Evolutionary conservation across 768 basidiomycete species (phyloP).

Genomic region (Psilocybe sp.): DNA sequence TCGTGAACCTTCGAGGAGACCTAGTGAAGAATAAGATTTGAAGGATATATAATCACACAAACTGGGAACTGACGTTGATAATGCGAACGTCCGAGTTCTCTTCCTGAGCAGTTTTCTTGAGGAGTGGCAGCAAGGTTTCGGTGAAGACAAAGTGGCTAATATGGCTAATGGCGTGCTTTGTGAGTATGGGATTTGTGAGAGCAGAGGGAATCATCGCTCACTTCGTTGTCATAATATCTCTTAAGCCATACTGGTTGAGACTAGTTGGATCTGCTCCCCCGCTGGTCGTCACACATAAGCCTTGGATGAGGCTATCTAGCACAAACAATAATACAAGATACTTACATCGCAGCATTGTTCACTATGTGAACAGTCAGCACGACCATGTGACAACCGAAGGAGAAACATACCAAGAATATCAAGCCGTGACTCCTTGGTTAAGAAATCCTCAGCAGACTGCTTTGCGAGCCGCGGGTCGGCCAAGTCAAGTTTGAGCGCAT

Average conservation of each 20-base stretch:
- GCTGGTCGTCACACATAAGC: neutral
- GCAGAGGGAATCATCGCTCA: neutral
- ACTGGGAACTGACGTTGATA: conserved; percentile 17
- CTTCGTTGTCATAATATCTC: conserved; percentile 15
- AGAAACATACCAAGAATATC: conserved; percentile 36
- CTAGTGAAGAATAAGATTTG: neutral
- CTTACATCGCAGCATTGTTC: conserved; percentile 20
- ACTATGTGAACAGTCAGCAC: conserved; percentile 8
- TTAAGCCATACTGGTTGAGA: conserved; percentile 11
- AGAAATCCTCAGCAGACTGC: conserved; percentile 31
- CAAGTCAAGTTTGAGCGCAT: conserved; percentile 37
- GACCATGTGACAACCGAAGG: neutral
- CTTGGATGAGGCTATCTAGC: neutral
- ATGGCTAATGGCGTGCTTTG: conserved; percentile 14
- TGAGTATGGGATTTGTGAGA: neutral
- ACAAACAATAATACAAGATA: neutral
- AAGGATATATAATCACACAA: neutral
- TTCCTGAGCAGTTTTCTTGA: conserved; percentile 25
- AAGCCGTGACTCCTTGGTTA: conserved; percentile 37
- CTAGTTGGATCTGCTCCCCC: conserved; percentile 11
- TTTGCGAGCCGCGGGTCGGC: conserved; percentile 32
- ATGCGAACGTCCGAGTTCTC: conserved; percentile 29
- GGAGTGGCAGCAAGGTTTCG: conserved; percentile 24
- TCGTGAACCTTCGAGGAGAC: conserved; percentile 7
- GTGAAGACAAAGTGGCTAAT: conserved; percentile 29